Conservation (phyloP, 169 alveolate genomes). For the Eimeria sp. region DNA sequence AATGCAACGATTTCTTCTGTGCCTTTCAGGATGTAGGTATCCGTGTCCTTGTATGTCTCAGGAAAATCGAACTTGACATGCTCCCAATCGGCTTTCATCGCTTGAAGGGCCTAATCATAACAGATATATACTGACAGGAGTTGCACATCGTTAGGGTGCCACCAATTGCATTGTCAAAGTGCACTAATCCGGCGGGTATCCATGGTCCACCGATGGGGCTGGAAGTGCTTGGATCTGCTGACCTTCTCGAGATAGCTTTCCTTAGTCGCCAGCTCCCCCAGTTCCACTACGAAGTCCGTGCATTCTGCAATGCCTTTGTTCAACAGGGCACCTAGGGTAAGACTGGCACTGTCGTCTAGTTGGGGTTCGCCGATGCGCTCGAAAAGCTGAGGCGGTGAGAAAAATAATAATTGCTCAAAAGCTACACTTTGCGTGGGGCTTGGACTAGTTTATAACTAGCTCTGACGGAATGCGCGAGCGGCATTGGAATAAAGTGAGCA, state of each 20-base stretch:
- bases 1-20: conserved; percentile 93
- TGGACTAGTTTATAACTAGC: not conserved
- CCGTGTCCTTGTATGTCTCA: conserved; percentile 91
- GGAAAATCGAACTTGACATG: conserved; percentile 90
- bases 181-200: not conserved
- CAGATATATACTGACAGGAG: not conserved
- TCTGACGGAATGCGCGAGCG: conserved; percentile 95
- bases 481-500: conserved; percentile 93
- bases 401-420: not conserved
- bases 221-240: not conserved
- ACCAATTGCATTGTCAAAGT: not conserved
- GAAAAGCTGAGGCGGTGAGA: conserved; percentile 24
- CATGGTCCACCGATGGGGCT: not conserved
- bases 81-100: conserved; percentile 96
- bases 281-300: conserved; percentile 76
- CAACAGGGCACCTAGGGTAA: conserved; percentile 33
- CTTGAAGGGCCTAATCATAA: conserved; percentile 84
- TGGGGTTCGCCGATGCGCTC: conserved; percentile 76
- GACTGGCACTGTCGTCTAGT: conserved; percentile 27
- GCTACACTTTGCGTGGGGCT: not conserved
- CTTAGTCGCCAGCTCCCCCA: conserved; percentile 75
- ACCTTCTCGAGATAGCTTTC: conserved; percentile 79
- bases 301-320: conserved; percentile 63
- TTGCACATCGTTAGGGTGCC: not conserved
- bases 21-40: conserved; percentile 93